Evolutionary conservation across 306 rosid species (phyloP).

Genomic region (Acmispon strigosus): DNA sequence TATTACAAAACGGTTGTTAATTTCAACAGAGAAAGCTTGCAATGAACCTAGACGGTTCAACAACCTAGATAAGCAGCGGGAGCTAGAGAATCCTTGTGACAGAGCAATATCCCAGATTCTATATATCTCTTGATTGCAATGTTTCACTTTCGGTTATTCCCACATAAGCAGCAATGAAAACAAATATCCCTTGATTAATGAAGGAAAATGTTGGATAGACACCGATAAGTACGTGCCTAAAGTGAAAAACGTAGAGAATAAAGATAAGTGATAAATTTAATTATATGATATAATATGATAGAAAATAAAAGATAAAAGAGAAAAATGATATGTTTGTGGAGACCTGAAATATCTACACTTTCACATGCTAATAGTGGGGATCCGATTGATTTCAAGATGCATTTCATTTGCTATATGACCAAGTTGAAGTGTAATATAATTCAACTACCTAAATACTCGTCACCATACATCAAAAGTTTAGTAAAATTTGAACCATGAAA

Average conservation of each 20-base stretch:
- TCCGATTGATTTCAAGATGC: too few relatives aligned
- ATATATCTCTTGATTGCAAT: not conserved
- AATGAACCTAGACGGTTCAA: slow-evolving; percentile 10
- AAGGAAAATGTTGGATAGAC: too few relatives aligned
- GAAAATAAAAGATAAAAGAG: too few relatives aligned
- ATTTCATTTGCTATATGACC: not conserved
- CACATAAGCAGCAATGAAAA: too few relatives aligned
- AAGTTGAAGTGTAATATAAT: not conserved
- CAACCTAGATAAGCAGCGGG: not conserved
- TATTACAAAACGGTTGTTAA: not conserved
- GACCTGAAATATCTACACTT: too few relatives aligned
- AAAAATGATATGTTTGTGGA: too few relatives aligned
- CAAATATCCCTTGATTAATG: too few relatives aligned
- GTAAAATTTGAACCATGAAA: not conserved
- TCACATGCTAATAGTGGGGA: too few relatives aligned
- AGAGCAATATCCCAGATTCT: not conserved
- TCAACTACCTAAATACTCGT: not conserved
- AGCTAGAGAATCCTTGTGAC: not conserved
- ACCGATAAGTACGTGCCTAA: too few relatives aligned
- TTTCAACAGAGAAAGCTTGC: not conserved
- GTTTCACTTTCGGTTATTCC: not conserved
- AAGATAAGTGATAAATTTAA: too few relatives aligned
- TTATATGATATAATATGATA: too few relatives aligned
- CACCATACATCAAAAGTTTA: not conserved
- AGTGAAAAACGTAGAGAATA: too few relatives aligned